These are phyloP conservation scores for Hypoxylon rickii DNA, from an alignment of 495 filamentous ascomycete species.

Conservation along the genomic window DNA sequence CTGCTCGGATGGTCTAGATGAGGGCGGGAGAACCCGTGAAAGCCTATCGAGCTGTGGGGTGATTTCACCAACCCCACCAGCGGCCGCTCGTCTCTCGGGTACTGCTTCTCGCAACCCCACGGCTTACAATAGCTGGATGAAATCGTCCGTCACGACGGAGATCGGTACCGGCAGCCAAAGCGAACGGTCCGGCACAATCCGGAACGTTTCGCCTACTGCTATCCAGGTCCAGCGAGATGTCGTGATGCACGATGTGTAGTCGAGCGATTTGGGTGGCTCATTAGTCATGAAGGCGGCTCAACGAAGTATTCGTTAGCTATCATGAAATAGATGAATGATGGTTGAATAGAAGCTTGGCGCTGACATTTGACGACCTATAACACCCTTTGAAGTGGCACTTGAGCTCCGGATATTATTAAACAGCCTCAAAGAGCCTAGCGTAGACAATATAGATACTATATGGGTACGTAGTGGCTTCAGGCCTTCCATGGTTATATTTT, in stretches of 20 bases:
- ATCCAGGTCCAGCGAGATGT: conserved; percentile 28
- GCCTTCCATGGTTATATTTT: too few relatives aligned
- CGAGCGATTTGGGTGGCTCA: not conserved
- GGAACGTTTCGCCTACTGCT: conserved; percentile 11
- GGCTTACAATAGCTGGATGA: conserved; percentile 20
- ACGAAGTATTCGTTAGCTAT: too few relatives aligned
- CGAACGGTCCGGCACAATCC: not conserved
- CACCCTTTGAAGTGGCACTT: too few relatives aligned
- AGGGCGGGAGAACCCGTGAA: not conserved
- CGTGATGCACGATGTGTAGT: conserved; percentile 18
- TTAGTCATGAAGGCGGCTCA: too few relatives aligned
- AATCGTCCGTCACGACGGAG: conserved; percentile 26
- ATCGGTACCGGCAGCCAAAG: conserved; percentile 14
- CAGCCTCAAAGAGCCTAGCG: too few relatives aligned
- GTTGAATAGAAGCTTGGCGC: too few relatives aligned
- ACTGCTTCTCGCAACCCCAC: not conserved
- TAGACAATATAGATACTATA: too few relatives aligned
- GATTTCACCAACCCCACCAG: conserved; percentile 10
- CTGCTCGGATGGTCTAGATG: conserved; percentile 3
- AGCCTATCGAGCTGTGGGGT: conserved; percentile 8
- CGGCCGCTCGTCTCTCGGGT: conserved; percentile 11
- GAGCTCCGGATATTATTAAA: too few relatives aligned
- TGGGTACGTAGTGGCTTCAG: too few relatives aligned
- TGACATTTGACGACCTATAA: too few relatives aligned
- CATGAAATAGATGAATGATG: too few relatives aligned